Evolutionary conservation across 2,329 filamentous ascomycete genomes (phyloP).

Genomic region (Colletotrichum australisinense): DNA sequence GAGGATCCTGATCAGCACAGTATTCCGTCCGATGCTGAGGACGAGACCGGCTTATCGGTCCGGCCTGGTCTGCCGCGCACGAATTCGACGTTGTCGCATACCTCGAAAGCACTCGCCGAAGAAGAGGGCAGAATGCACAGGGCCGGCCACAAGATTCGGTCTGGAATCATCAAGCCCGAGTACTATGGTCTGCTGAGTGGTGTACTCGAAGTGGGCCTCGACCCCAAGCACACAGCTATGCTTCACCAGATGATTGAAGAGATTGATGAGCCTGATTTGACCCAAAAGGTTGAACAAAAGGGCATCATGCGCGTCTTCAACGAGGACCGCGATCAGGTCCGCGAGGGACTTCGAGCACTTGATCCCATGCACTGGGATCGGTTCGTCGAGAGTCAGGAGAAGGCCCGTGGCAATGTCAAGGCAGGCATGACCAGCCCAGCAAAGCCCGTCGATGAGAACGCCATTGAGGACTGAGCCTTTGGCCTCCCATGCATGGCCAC

Average conservation of each 20-base stretch:
- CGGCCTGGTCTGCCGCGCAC: constrained; percentile 58
- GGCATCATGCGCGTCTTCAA: constrained; percentile 72
- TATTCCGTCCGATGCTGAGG: constrained; percentile 59
- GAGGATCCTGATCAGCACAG: constrained; percentile 50
- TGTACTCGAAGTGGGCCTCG: constrained; percentile 60
- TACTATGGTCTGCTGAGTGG: constrained; percentile 61
- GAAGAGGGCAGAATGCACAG: constrained; percentile 69
- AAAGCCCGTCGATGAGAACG: constrained; percentile 51
- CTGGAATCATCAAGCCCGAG: constrained; percentile 62
- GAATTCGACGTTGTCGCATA: constrained; percentile 62
- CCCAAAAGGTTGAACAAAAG: constrained; percentile 63
- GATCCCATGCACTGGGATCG: constrained; percentile 75
- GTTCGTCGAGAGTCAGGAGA: constrained; percentile 72
- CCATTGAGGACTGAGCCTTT: constrained; percentile 50
- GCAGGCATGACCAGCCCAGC: constrained; percentile 43
- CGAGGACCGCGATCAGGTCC: constrained; percentile 64
- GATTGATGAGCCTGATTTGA: constrained; percentile 69
- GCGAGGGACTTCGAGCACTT: constrained; percentile 63
- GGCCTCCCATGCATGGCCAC: background rate
- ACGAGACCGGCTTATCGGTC: constrained; percentile 58
- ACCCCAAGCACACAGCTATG: constrained; percentile 62
- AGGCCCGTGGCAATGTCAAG: constrained; percentile 65
- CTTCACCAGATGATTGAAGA: constrained; percentile 74
- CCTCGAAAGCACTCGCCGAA: constrained; percentile 63
- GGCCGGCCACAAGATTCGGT: constrained; percentile 67